These are phyloP conservation scores for Metarhizium humberi DNA, from an alignment of 2,329 filamentous ascomycete genomes.

Conservation along the genomic window DNA sequence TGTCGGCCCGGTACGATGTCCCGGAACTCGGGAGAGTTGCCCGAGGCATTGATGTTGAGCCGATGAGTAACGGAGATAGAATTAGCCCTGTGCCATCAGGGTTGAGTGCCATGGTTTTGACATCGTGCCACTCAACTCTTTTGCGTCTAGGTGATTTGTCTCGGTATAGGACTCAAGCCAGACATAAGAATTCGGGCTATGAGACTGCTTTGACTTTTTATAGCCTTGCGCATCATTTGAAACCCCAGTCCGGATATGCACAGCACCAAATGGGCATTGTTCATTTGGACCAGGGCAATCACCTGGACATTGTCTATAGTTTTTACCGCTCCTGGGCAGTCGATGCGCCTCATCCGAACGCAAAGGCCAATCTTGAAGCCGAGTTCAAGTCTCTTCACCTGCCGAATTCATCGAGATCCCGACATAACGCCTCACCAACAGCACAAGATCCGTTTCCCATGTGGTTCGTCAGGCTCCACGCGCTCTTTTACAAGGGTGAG, in stretches of 20 bases:
- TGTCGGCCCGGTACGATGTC: constrained; percentile 53
- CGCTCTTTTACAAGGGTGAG: constrained; percentile 70
- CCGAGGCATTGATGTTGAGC: constrained; percentile 31
- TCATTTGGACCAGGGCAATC: constrained; percentile 65
- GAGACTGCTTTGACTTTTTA: constrained; percentile 79
- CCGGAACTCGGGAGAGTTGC: constrained; percentile 37
- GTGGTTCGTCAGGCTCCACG: constrained; percentile 83
- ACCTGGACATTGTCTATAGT: constrained; percentile 80
- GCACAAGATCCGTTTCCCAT: constrained; percentile 57
- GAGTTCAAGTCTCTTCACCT: constrained; percentile 57
- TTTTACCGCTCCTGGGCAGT: constrained; percentile 77
- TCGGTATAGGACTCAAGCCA: constrained; percentile 71
- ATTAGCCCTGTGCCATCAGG: constrained; percentile 35
- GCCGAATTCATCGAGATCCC: constrained; percentile 23
- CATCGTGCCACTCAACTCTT: constrained; percentile 73
- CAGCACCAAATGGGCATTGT: constrained; percentile 90
- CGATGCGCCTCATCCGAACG: constrained; percentile 64
- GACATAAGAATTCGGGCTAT: constrained; percentile 66
- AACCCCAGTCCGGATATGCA: constrained; percentile 69
- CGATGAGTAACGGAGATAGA: constrained; percentile 32
- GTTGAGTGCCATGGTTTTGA: constrained; percentile 51
- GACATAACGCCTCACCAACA: constrained; percentile 31
- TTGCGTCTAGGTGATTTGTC: constrained; percentile 85
- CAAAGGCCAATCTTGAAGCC: constrained; percentile 65
- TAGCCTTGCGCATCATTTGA: constrained; percentile 66